These are phyloP conservation scores for Epichloe sp. DNA, from an alignment of 2,329 filamentous ascomycete species.

Conservation along the genomic window DNA sequence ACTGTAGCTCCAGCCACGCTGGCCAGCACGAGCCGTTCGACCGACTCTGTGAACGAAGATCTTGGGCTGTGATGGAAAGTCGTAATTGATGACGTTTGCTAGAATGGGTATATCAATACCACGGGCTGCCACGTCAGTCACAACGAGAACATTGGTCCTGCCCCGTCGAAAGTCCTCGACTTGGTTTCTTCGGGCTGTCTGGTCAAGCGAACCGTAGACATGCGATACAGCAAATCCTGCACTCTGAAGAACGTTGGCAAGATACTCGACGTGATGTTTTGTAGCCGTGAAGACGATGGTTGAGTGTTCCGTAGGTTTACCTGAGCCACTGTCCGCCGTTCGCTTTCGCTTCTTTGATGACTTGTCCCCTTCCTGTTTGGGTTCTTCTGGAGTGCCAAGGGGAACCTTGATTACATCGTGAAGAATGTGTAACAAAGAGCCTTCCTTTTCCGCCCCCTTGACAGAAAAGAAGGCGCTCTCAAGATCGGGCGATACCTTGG, in stretches of 20 bases:
- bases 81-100: constrained; percentile 97
- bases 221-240: constrained; percentile 86
- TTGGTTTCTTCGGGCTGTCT: constrained; percentile 82
- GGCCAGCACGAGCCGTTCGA: constrained; percentile 85
- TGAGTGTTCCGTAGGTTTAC: constrained; percentile 72
- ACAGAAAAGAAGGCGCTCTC: constrained; percentile 90
- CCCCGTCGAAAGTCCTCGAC: constrained; percentile 82
- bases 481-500: constrained; percentile 92
- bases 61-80: constrained; percentile 93
- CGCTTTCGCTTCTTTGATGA: constrained; percentile 62
- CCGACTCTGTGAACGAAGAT: constrained; percentile 94
- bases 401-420: constrained; percentile 91
- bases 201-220: constrained; percentile 88
- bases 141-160: constrained; percentile 78
- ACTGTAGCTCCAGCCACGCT: constrained; percentile 90
- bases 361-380: constrained; percentile 31
- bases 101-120: constrained; percentile 96
- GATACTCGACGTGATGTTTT: constrained; percentile 94
- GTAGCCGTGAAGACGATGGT: constrained; percentile 93
- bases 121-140: constrained; percentile 90
- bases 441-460: constrained; percentile 89
- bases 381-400: constrained; percentile 43
- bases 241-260: constrained; percentile 64
- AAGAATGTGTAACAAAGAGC: constrained; percentile 74
- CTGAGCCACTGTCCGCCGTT: constrained; percentile 33